Evolutionary conservation across 2,329 filamentous ascomycete genomes (phyloP).

Genomic region (Fusarium camptoceras): DNA sequence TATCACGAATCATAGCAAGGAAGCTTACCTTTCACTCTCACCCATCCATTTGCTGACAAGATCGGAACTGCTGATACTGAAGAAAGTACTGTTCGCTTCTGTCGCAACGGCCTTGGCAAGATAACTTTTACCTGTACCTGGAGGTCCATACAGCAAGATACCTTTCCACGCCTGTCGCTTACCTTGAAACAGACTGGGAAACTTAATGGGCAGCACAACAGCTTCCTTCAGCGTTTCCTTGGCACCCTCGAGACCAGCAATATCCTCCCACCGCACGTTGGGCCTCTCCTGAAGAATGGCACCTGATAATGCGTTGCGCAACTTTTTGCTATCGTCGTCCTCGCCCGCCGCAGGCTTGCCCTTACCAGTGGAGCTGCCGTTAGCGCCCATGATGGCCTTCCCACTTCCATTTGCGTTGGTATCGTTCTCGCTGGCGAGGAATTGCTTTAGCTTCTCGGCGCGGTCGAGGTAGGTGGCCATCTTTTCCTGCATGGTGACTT

Average conservation of each 20-base stretch:
- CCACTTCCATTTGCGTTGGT: conserved; percentile 76
- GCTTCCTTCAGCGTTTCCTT: conserved; percentile 99
- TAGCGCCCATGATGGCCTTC: conserved; percentile 73
- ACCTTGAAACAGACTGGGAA: conserved; percentile 94
- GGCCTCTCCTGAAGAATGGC: conserved; percentile 96
- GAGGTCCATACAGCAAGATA: conserved; percentile 94
- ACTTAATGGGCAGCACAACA: conserved; percentile 97
- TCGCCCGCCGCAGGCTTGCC: conserved; percentile 66
- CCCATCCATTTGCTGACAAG: conserved; percentile 99
- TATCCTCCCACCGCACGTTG: conserved; percentile 98
- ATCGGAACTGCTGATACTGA: conserved; percentile 97
- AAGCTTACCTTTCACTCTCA: conserved; percentile 87
- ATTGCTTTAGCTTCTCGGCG: conserved; percentile 96
- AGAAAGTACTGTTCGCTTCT: conserved; percentile 98
- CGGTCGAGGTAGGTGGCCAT: conserved; percentile 98
- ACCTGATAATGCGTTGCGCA: conserved; percentile 88
- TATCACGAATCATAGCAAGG: not conserved
- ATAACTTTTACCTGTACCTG: conserved; percentile 97
- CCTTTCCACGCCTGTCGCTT: conserved; percentile 99
- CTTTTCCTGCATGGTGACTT: conserved; percentile 97
- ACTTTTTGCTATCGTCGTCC: conserved; percentile 95
- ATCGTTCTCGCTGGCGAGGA: conserved; percentile 80
- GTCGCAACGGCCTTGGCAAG: conserved; percentile 97
- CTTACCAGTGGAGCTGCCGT: conserved; percentile 75
- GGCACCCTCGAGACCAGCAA: conserved; percentile 90